phyloP scores from a whole-genome alignment of 2,329 filamentous ascomycete species.

The Sclerotinia sclerotiorum region DNA sequence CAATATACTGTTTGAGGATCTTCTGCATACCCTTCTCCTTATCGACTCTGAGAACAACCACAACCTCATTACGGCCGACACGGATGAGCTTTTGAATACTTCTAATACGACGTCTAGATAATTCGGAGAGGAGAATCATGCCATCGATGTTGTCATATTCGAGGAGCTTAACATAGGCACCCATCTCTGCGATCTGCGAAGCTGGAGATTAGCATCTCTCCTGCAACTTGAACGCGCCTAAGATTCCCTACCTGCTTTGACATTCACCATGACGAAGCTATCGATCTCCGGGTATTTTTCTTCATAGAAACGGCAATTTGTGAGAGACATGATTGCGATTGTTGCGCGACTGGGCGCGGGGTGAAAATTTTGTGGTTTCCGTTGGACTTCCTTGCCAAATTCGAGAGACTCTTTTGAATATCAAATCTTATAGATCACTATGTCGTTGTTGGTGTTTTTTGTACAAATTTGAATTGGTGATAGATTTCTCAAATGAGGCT shows the following conservation, averaged over 20 bases:
- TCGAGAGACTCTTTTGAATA: background rate
- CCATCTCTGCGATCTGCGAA: slow-evolving; percentile 93
- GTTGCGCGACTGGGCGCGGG: slow-evolving; percentile 30
- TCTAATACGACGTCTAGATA: slow-evolving; percentile 96
- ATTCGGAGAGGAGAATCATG: slow-evolving; percentile 98
- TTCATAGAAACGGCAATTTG: slow-evolving; percentile 96
- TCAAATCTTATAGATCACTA: background rate
- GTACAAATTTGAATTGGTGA: slow-evolving; percentile 20
- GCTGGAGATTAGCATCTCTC: slow-evolving; percentile 22
- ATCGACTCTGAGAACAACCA: slow-evolving; percentile 97
- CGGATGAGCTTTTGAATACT: slow-evolving; percentile 99
- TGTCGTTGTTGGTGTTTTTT: slow-evolving; percentile 13
- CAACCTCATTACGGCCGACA: slow-evolving; percentile 96
- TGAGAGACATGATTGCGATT: slow-evolving; percentile 81
- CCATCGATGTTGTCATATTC: slow-evolving; percentile 99
- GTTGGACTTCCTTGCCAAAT: slow-evolving; percentile 20
- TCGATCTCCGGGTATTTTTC: slow-evolving; percentile 98
- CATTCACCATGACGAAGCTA: slow-evolving; percentile 99
- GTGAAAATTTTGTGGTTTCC: slow-evolving; percentile 13
- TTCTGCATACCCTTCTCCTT: slow-evolving; percentile 82
- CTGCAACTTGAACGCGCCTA: background rate
- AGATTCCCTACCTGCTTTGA: slow-evolving; percentile 78
- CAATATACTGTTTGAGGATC: background rate
- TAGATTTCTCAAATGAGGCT: slow-evolving; percentile 11
- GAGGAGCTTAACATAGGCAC: slow-evolving; percentile 97